phyloP scores from a whole-genome alignment of 1,139 yeast genomes.

The Petasospora rhodanensis region DNA sequence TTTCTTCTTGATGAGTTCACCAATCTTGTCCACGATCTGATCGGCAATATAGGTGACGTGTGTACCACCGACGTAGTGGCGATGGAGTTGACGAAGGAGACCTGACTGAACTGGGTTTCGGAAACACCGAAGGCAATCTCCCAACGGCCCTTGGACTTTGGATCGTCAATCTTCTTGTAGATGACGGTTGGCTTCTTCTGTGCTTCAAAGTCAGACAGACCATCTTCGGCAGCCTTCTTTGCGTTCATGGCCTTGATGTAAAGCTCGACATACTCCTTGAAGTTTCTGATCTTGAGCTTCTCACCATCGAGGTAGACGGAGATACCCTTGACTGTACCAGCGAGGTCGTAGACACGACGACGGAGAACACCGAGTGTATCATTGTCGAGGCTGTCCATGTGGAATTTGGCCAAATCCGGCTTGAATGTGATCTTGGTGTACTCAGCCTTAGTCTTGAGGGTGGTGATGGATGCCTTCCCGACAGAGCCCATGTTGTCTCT shows the following conservation, averaged over 20 bases:
- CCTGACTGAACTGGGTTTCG: constrained; percentile 87
- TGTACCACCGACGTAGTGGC: constrained; percentile 97
- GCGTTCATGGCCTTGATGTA: constrained; percentile 69
- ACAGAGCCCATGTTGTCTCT: constrained; percentile 77
- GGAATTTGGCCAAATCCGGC: constrained; percentile 83
- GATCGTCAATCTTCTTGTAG: constrained; percentile 66
- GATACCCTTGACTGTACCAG: constrained; percentile 90
- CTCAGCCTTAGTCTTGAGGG: constrained; percentile 47
- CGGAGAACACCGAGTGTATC: constrained; percentile 81
- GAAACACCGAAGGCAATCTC: constrained; percentile 94
- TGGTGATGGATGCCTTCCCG: constrained; percentile 65
- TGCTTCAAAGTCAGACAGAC: constrained; percentile 29
- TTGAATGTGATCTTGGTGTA: constrained; percentile 85
- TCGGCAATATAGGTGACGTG: constrained; percentile 87
- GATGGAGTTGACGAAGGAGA: constrained; percentile 94
- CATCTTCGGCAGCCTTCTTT: constrained; percentile 29
- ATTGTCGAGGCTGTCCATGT: constrained; percentile 76
- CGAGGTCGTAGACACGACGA: constrained; percentile 92
- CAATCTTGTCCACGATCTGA: constrained; percentile 72
- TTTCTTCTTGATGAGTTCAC: constrained; percentile 70
- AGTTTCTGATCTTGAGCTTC: constrained; percentile 62
- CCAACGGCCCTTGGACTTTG: constrained; percentile 71
- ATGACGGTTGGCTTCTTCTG: constrained; percentile 61
- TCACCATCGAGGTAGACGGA: constrained; percentile 76
- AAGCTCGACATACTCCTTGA: constrained; percentile 86